Base-by-base conservation (phyloP, 192 early-diverging fungal genomes). In the Kappamyces sp. region DNA sequence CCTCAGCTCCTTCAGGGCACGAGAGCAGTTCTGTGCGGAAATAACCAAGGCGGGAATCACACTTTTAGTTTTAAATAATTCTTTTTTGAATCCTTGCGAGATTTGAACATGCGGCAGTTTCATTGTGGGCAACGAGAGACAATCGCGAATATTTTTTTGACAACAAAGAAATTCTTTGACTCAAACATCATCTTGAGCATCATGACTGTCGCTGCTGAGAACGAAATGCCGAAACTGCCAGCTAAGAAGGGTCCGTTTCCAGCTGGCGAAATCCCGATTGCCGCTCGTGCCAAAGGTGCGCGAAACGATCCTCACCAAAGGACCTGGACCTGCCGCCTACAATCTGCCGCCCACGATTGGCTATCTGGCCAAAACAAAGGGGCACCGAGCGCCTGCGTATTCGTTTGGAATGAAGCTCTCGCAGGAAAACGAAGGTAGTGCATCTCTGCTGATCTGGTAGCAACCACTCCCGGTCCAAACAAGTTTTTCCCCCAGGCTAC, bases 301-400 rank as follows among this genome's bases (percentile, higher is more conserved):
- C 12, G 12, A 5, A 2, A 22, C 4, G 6, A 46, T 1, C 37
- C 6, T 62, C 14, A 43, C 32, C 8, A 35, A n/a, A 80, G 78
- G 78, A 39, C 78, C 78, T 42, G 78, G 78, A 15, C 78, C 78
- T 33, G 78, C 78, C 35, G 78, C 78, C 11, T 80, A 80, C 57
- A 75, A 64, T n/a, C 60, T 80, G 35, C 78, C 78, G 49, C 71
- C 78, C 9, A 79, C 77, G 1, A 65, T 79, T 48, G 77, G 77
- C 15, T 32, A 65, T 15, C 57, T 70, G 42, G 77, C 70, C 7
- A 75, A 71, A 60, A 74, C 68, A 1, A 51, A 73, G 65, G 46
- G 55, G 12, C 41, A 45, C 11, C 59, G 78, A 38, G 73, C 78
- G 8, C 78, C 78, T n/a, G 78, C 78, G 34, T 80, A 80, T 46